Base-by-base conservation (phyloP, 257 asterid genomes). In the Nyctanthes arbortristis region DNA sequence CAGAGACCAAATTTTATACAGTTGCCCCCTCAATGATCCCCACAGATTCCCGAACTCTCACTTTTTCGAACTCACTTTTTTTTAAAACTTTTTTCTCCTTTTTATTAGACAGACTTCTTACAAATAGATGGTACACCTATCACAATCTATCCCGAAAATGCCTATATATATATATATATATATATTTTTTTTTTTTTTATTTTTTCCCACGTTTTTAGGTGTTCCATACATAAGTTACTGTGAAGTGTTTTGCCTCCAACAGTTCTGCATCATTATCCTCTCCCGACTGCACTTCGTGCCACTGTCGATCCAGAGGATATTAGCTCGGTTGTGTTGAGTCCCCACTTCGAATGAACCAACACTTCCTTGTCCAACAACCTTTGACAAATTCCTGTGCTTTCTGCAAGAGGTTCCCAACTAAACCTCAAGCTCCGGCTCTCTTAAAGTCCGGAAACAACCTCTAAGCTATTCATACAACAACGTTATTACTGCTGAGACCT, bases 261-360 rank as follows among this genome's bases (percentile, higher is more conserved):
- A 67, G 68, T 40, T 37, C 70, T 56, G 64, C 73, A 61, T 64
- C 45, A 31, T 35, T 68, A 55, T 25, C 55, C 9, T n/a, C n/a
- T 77, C 80, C 74, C 84, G 75, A 67, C 83, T 40, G 77, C 85
- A 79, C 87, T 88, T 81, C 3, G 83, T 74, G 83, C 84, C 77
- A 66, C 69, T 63, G 61, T 78, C 37, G 69, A 70, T 49, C 76
- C 71, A 58, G 85, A 74, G 84, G 83, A 73, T 73, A 73, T 62
- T 30, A 59, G 31, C 57, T 49, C 71, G 87, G 86, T 78, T 40
- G 87, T 70, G 84, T 75, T 79, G 83, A 68, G 86, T 82, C 81
- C 97, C 95, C 97, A 84, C 87, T 88, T 90, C 81, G 96, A 90
- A 85, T 80, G 93, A 82, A 90, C 90, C 92, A 78, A 79, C 96